Evolutionary conservation across 2,329 filamentous ascomycete species (phyloP).

Genomic region (Colletotrichum truncatum): DNA sequence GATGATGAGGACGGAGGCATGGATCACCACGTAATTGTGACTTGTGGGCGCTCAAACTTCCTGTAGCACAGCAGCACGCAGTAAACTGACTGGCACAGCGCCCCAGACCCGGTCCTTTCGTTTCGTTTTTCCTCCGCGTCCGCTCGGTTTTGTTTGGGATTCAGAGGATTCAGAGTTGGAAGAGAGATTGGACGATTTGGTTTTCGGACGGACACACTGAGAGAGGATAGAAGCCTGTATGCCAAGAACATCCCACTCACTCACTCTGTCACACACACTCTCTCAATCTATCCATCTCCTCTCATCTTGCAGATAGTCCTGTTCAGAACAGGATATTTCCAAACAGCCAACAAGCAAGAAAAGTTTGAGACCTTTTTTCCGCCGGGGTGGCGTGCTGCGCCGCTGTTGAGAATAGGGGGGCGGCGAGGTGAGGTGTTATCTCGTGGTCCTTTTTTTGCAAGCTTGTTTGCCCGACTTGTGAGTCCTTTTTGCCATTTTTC

Average conservation of each 20-base stretch:
- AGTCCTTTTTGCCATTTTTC: not conserved
- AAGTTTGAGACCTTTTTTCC: slow-evolving; percentile 3
- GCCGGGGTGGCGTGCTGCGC: slow-evolving; percentile 21
- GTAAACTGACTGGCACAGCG: not conserved
- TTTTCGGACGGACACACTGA: not conserved
- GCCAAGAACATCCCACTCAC: not conserved
- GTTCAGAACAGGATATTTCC: not conserved
- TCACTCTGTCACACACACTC: no score
- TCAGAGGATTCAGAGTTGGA: not conserved
- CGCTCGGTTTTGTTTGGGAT: slow-evolving; percentile 15
- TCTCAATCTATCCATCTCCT: no score
- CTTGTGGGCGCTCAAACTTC: not conserved
- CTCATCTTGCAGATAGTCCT: no score
- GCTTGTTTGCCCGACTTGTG: not conserved
- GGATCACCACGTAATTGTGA: slow-evolving; percentile 1
- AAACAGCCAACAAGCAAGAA: not conserved
- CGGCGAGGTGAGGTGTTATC: slow-evolving; percentile 1
- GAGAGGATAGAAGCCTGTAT: not conserved
- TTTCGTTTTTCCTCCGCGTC: slow-evolving; percentile 4
- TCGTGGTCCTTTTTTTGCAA: not conserved
- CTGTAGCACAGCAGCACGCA: no score
- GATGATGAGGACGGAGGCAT: not conserved
- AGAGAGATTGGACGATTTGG: not conserved
- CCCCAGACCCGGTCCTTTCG: not conserved
- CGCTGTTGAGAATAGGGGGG: slow-evolving; percentile 14